phyloP scores from a whole-genome alignment of 768 basidiomycete species.

The Tricholoma terreum region DNA sequence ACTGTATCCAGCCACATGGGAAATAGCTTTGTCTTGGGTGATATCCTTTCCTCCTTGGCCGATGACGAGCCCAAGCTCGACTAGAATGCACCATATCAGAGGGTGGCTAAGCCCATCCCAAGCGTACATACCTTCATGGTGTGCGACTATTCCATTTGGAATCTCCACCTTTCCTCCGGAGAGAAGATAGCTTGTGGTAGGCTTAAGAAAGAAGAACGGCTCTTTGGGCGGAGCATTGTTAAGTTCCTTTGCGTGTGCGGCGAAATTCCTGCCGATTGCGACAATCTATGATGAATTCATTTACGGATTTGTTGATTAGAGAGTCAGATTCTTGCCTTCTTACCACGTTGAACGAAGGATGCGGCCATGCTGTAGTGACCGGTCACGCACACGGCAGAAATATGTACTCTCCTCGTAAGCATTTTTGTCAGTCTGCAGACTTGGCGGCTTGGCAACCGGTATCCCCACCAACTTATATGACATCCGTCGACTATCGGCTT shows the following conservation, averaged over 20 bases:
- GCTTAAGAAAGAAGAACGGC: conserved; percentile 99
- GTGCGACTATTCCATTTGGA: conserved; percentile 76
- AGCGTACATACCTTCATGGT: conserved; percentile 78
- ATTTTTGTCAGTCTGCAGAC: too few species aligned
- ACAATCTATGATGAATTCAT: conserved; percentile 58
- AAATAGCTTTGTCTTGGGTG: conserved; percentile 61
- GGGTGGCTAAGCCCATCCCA: neutral
- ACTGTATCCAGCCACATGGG: conserved; percentile 93
- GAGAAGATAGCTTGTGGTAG: conserved; percentile 82
- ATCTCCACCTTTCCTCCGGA: conserved; percentile 83
- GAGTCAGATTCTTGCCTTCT: conserved; percentile 26
- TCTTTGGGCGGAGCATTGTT: conserved; percentile 87
- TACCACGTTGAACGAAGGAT: conserved; percentile 36
- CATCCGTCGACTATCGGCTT: neutral
- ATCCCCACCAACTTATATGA: neutral
- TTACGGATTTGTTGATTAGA: neutral
- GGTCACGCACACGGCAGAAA: neutral
- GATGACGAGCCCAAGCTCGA: conserved; percentile 97
- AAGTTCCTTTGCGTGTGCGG: conserved; percentile 88
- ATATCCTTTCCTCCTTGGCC: conserved; percentile 87
- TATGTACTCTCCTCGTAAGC: too few species aligned
- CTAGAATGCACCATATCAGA: conserved; percentile 35
- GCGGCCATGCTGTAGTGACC: conserved; percentile 10
- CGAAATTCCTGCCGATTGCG: conserved; percentile 94
- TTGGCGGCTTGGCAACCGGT: neutral